Conservation (phyloP, 192 early-diverging fungal species). For the Coemansia sp. region DNA sequence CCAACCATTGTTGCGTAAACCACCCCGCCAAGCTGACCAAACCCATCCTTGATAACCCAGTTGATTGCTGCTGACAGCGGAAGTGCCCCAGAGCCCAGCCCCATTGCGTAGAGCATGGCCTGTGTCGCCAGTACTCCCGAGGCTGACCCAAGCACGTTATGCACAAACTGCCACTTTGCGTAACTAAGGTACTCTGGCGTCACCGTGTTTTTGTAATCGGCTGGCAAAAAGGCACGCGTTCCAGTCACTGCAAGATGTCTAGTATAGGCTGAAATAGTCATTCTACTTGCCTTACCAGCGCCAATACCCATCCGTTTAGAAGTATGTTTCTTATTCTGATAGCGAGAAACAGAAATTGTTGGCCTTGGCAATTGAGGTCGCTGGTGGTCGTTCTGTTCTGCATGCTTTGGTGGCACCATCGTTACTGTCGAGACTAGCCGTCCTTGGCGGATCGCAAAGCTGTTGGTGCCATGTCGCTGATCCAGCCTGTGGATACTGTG, state of each 20-base stretch:
- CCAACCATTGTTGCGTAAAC: constrained; percentile 75
- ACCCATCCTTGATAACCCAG: constrained; percentile 92
- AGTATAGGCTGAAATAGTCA: neutral
- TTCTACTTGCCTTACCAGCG: neutral
- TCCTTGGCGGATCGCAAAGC: constrained; percentile 7
- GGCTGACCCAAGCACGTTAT: constrained; percentile 76
- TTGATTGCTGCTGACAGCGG: constrained; percentile 82
- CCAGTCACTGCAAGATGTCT: neutral
- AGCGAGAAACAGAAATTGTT: neutral
- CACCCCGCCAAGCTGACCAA: constrained; percentile 84
- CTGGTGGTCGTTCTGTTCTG: neutral
- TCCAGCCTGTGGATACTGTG: constrained; percentile 1
- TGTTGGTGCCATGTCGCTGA: neutral
- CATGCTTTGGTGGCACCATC: neutral
- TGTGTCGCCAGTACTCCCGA: constrained; percentile 84
- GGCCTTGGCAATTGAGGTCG: neutral
- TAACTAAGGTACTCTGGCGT: constrained; percentile 73
- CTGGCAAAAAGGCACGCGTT: constrained; percentile 67
- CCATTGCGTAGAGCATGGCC: constrained; percentile 82
- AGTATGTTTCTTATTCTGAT: neutral
- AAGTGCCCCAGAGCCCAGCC: constrained; percentile 73
- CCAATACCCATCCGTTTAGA: neutral
- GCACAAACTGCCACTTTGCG: constrained; percentile 76
- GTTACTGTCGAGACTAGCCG: constrained; percentile 9
- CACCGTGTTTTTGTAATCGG: constrained; percentile 72